Evolutionary conservation across 306 rosid species (phyloP), one percentile per base, ranked within the genome.

Genomic region (Dalbergia cultrata): DNA sequence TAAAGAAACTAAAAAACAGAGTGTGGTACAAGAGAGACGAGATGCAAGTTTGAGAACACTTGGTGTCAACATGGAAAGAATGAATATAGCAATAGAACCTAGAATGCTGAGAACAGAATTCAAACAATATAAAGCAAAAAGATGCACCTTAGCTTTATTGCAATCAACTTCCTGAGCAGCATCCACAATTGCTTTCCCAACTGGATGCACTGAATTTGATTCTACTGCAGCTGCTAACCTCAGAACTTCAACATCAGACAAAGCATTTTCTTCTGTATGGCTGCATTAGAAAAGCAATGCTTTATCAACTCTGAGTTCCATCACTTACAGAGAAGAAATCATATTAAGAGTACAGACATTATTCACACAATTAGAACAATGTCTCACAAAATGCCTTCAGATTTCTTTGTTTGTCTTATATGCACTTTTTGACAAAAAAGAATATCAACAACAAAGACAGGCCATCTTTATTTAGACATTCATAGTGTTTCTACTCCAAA

Each of bases 171-270:
- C 87, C 81, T 64, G 90, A 84, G 97, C 97, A 62, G 99, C 99
- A 59, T 89, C 94, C 68, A 95, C 95, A 78, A 95, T 92, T 18
- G 99, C 99, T 87, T 90, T 95, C 16, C 95, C 99, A 62, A 95
- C 88, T 53, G 99, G 99, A 85, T 95, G 99, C 79, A 91, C 80
- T 70, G 99, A 92, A 82, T 92, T 95, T 67, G 94, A 87, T 85
- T 95, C 99, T 44, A 95, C 97, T 9, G 87, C 97, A 85, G 99
- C 97, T 66, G 99, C 99, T 70, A 92, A 84, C 83, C 85, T 89
- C 59, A 95, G 85, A 88, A 95, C 82, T 77, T 95, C 99, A 70
- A 73, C 84, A 83, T 92, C 94, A 64, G 97, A 86, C 90, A 86
- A 87, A 47, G 77, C 64, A 81, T 75, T 79, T 67, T 80, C 79